Base-by-base conservation (phyloP, 176 grass and related monocot species). In the Eleusine coracana region DNA sequence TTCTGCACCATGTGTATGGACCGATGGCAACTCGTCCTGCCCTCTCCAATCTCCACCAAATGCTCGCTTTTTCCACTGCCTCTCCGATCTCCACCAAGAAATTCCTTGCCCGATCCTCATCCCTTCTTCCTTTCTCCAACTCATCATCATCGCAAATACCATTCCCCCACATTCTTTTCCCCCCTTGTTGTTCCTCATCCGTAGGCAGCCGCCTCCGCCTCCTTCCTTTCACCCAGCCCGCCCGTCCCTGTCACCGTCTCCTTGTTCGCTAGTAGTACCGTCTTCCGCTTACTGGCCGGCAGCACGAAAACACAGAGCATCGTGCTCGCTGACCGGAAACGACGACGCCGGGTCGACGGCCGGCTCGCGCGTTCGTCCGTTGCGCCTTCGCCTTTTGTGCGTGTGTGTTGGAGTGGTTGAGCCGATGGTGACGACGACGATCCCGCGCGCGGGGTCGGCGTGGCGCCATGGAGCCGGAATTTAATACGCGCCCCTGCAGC, bases 381-480 rank as follows among this genome's bases (percentile, higher is more conserved):
- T 69, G 23, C 55, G 12, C 11, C 40, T 40, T 62, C 20, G 90
- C 42, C 70, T 74, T 77, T 60, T 61, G 61, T 51, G 63, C 55
- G 71, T 54, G 83, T 34, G 85, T 29, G 87, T 78, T 92, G 94
- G 91, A 97, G 94, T 94, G 80, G 94, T 91, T 97, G 91, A 80
- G 79, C 89, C 59, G 70, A 67, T 71, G 84, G 50, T 77, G 84
- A 85, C 89, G 82, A 83, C 48, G 86, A 93, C 75, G 80, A 82
- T 91, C 77, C 75, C 79, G 78, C 41, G 67, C 44, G 44, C 31
- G 31, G 31, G 44, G 9, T 46, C 44, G 54, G 48, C 76, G 61
- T 39, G 78, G 84, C 74, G 68, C 82, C 70, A 64, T 85, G 82
- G 27, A 68, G 65, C 54, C 52, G 44, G 44, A 76, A 78, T 79